A percentile compares a stretch with the other conserved stretches of the same genome.
Conservation (phyloP, 2,329 filamentous ascomycete species). For the Fusarium cyanostomum region DNA sequence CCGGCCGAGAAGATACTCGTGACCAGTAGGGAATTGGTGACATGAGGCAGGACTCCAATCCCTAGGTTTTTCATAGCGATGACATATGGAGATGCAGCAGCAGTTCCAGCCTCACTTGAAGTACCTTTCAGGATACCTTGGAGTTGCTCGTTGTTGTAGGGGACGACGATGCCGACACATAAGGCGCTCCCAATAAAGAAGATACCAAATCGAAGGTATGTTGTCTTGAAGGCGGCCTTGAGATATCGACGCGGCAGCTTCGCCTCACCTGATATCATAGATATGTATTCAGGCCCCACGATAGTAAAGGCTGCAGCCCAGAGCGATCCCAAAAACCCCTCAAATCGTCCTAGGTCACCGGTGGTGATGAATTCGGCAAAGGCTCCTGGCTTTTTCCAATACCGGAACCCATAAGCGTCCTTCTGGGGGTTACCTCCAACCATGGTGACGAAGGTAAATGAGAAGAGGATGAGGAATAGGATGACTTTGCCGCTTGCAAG, state of each 20-base stretch:
- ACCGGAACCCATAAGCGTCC: conserved; percentile 21
- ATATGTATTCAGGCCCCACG: conserved; percentile 71
- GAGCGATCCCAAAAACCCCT: conserved; percentile 9
- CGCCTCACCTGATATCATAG: conserved; percentile 17
- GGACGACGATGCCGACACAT: background rate
- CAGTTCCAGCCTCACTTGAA: background rate
- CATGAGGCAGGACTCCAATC: background rate
- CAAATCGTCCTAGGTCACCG: background rate
- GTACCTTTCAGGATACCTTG: background rate
- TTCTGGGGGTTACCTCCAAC: conserved; percentile 16
- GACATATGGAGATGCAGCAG: background rate
- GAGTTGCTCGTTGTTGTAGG: background rate
- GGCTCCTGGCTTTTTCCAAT: conserved; percentile 13
- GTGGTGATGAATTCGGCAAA: conserved; percentile 11
- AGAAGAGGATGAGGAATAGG: conserved; percentile 17
- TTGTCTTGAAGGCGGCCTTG: conserved; percentile 40
- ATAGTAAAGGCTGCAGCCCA: conserved; percentile 59
- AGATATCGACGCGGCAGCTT: conserved; percentile 14
- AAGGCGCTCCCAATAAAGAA: background rate
- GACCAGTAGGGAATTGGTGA: background rate
- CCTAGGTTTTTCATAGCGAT: background rate
- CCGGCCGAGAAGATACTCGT: conserved; percentile 54
- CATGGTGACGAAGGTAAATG: conserved; percentile 20
- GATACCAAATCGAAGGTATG: background rate
- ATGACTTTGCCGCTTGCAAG: conserved; percentile 17